These are phyloP conservation scores for Talaromyces trachyspermus DNA, from an alignment of 495 filamentous ascomycete genomes.

Conservation along the genomic window DNA sequence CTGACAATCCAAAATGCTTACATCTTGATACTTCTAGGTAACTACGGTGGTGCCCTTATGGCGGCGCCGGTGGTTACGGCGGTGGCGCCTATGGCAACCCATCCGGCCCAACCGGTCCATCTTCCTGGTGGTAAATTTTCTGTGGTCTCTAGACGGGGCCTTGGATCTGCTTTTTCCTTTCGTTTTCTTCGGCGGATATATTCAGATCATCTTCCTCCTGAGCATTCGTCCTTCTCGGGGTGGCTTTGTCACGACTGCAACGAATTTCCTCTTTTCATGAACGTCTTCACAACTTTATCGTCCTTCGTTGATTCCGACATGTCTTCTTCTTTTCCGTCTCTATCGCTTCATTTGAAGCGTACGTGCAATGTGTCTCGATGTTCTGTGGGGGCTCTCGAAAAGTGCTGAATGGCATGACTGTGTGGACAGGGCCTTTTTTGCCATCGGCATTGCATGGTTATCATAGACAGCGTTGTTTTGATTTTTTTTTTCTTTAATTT, in stretches of 20 bases:
- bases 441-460: constrained; percentile 55
- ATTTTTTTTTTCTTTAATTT: too few relatives aligned
- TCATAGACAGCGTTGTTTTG: constrained; percentile 76
- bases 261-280: constrained; percentile 32
- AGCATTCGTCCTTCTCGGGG: constrained; percentile 29
- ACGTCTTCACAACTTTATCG: too few relatives aligned
- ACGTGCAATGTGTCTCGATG: constrained; percentile 39
- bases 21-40: constrained; percentile 12
- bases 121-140: constrained; percentile 87
- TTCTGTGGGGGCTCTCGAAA: constrained; percentile 21
- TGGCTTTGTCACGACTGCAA: constrained; percentile 47
- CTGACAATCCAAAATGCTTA: neutral
- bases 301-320: too few relatives aligned
- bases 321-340: constrained; percentile 27
- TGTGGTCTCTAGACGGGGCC: constrained; percentile 42
- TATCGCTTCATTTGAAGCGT: constrained; percentile 35
- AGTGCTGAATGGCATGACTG: constrained; percentile 21
- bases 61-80: constrained; percentile 46
- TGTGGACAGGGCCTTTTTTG: constrained; percentile 34
- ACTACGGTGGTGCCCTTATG: constrained; percentile 36
- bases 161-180: constrained; percentile 38
- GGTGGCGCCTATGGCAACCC: constrained; percentile 76
- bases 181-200: constrained; percentile 40
- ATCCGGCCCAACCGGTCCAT: constrained; percentile 70
- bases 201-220: constrained; percentile 41